phyloP scores from a whole-genome alignment of 208 protist genomes.

The Strigomonas culicis region DNA sequence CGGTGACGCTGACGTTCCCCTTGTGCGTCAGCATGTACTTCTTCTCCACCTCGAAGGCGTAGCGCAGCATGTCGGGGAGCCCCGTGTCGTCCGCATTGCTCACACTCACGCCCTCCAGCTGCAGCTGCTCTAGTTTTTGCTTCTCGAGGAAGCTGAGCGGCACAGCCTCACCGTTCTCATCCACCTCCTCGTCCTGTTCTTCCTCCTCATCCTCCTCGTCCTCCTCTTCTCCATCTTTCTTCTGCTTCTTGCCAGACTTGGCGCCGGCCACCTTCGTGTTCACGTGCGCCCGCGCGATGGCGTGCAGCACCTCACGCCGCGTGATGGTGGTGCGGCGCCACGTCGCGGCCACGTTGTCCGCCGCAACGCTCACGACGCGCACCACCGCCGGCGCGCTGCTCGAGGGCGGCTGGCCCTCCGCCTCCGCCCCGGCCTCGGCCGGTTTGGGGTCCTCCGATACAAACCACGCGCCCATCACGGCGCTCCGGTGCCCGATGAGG shows the following conservation, averaged over 20 bases:
- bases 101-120: slow-evolving; percentile 75
- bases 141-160: slow-evolving; percentile 81
- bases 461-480: slow-evolving; percentile 89
- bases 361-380: slow-evolving; percentile 72
- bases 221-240: slow-evolving; percentile 14
- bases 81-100: slow-evolving; percentile 64
- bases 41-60: slow-evolving; percentile 78
- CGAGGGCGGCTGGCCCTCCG: not conserved
- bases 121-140: slow-evolving; percentile 66
- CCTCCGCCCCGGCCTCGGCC: slow-evolving; percentile 11
- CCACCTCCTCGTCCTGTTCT: slow-evolving; percentile 23
- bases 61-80: slow-evolving; percentile 67
- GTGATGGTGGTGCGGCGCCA: slow-evolving; percentile 71
- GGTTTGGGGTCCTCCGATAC: slow-evolving; percentile 1
- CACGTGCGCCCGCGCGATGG: slow-evolving; percentile 69
- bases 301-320: slow-evolving; percentile 74
- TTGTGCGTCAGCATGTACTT: slow-evolving; percentile 89
- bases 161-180: slow-evolving; percentile 22
- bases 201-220: slow-evolving; percentile 11
- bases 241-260: slow-evolving; percentile 5
- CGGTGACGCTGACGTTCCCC: slow-evolving; percentile 71
- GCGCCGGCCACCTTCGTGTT: slow-evolving; percentile 37
- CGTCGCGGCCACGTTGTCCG: slow-evolving; percentile 77
- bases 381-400: slow-evolving; percentile 2
- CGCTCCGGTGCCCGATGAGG: slow-evolving; percentile 83